Percentiles rank a stretch among this genome's conserved stretches.
These are phyloP conservation scores for Senecio squalidus DNA, from an alignment of 140 eudicot genomes.

Conservation along the genomic window DNA sequence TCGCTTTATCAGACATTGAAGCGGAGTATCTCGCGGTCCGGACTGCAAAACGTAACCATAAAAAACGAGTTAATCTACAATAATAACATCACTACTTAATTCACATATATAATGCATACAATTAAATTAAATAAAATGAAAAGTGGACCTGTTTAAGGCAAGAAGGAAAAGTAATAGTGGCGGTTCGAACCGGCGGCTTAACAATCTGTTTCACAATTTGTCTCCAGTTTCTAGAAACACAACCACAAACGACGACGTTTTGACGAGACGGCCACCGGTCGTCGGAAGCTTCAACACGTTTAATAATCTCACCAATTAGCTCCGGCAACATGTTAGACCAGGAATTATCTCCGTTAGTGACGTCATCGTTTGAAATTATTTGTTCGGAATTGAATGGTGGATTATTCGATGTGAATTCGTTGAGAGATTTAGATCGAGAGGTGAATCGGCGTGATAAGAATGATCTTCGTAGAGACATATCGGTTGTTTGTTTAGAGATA, in stretches of 20 bases:
- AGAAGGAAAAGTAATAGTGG: slow-evolving; percentile 80
- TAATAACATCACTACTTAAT: slow-evolving; percentile 4
- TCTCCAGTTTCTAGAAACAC: slow-evolving; percentile 85
- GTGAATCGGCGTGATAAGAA: no score
- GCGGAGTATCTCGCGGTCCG: slow-evolving; percentile 79
- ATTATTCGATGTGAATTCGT: no score
- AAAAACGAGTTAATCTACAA: slow-evolving; percentile 4
- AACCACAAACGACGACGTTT: slow-evolving; percentile 81
- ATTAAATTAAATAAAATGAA: background rate
- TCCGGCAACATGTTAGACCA: slow-evolving; percentile 87
- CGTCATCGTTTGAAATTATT: no score
- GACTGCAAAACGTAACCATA: slow-evolving; percentile 49
- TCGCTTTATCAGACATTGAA: slow-evolving; percentile 80
- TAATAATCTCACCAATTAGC: slow-evolving; percentile 74
- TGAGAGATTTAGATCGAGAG: no score
- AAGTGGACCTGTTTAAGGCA: slow-evolving; percentile 71
- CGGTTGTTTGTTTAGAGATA: no score
- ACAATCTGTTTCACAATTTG: slow-evolving; percentile 57
- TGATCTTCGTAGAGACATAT: no score
- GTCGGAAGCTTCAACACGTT: slow-evolving; percentile 66
- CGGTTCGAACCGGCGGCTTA: slow-evolving; percentile 36
- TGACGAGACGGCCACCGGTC: slow-evolving; percentile 74
- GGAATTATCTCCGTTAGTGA: slow-evolving; percentile 15
- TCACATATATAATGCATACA: background rate
- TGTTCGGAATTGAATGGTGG: no score